Conservation (phyloP, 1,284 basidiomycete species). For the Puccinia coronata region DNA sequence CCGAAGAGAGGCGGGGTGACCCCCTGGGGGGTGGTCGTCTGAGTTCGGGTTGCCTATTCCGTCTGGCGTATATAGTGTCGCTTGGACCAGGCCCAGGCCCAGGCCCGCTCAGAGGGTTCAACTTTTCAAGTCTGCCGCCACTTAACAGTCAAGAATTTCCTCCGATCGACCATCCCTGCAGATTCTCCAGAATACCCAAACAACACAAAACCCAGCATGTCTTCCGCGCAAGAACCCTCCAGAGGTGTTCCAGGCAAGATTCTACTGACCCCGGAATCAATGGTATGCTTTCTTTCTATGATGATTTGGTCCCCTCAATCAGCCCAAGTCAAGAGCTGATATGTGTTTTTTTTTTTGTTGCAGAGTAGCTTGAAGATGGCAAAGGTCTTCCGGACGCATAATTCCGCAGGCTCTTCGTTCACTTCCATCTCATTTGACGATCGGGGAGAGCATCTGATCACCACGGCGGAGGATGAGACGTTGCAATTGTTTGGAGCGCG, state of each 20-base stretch:
- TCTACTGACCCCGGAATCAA: neutral
- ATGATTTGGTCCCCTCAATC: neutral
- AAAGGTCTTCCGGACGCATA: constrained; percentile 80
- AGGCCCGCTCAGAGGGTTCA: no score
- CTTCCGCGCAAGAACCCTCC: neutral
- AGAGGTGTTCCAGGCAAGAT: neutral
- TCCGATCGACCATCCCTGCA: no score
- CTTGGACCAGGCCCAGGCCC: no score
- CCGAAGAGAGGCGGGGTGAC: no score
- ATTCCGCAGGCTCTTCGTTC: constrained; percentile 62
- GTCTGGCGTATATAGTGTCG: no score
- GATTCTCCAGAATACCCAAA: no score
- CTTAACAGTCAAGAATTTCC: no score
- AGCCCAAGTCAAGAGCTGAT: constrained; percentile 11
- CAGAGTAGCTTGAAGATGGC: constrained; percentile 57
- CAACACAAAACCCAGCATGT: no score
- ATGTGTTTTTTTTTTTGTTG: neutral
- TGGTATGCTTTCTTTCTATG: constrained; percentile 11
- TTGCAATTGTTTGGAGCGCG: constrained; percentile 85
- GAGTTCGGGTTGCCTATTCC: no score
- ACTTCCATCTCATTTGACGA: constrained; percentile 90
- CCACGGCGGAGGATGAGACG: constrained; percentile 88
- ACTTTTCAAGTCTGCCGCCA: no score
- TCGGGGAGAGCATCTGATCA: constrained; percentile 78
- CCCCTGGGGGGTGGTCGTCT: no score